These are phyloP conservation scores for Periconia digitata DNA, from an alignment of 2,329 filamentous ascomycete genomes.

Conservation along the genomic window DNA sequence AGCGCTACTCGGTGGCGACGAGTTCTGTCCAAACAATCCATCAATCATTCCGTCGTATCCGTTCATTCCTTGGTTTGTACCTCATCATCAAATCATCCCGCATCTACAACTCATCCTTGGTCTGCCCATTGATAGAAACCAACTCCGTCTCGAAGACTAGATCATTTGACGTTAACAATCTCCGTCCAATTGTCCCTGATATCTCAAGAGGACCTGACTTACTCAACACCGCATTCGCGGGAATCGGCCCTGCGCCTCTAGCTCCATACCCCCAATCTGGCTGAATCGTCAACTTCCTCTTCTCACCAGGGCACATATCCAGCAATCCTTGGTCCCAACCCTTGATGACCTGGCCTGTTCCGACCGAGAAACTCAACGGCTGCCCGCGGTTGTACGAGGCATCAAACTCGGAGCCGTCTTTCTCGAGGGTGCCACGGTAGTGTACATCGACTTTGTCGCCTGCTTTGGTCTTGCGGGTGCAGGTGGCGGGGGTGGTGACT, in stretches of 20 bases:
- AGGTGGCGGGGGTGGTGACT: slow-evolving; percentile 71
- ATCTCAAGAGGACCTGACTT: slow-evolving; percentile 30
- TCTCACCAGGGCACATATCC: slow-evolving; percentile 97
- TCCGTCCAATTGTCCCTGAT: background rate
- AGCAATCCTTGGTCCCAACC: slow-evolving; percentile 92
- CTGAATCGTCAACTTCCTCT: slow-evolving; percentile 85
- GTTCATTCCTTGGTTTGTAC: no score
- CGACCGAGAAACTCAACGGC: slow-evolving; percentile 80
- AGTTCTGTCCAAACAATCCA: no score
- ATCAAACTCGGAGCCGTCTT: slow-evolving; percentile 61
- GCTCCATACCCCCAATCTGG: slow-evolving; percentile 83
- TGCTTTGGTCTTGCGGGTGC: slow-evolving; percentile 68
- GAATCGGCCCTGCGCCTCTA: slow-evolving; percentile 80
- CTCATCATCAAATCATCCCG: background rate
- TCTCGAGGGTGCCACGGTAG: slow-evolving; percentile 79
- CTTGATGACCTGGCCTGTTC: slow-evolving; percentile 86
- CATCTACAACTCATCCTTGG: slow-evolving; percentile 44
- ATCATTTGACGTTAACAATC: slow-evolving; percentile 18
- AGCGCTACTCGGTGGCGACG: no score
- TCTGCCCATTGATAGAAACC: slow-evolving; percentile 76
- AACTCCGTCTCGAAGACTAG: slow-evolving; percentile 90
- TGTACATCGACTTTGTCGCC: slow-evolving; percentile 85
- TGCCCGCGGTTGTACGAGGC: slow-evolving; percentile 71
- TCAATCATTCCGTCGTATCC: no score
- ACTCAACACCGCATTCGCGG: slow-evolving; percentile 78